phyloP scores from a whole-genome alignment of 306 rosid species.

The Inga oerstediana region DNA sequence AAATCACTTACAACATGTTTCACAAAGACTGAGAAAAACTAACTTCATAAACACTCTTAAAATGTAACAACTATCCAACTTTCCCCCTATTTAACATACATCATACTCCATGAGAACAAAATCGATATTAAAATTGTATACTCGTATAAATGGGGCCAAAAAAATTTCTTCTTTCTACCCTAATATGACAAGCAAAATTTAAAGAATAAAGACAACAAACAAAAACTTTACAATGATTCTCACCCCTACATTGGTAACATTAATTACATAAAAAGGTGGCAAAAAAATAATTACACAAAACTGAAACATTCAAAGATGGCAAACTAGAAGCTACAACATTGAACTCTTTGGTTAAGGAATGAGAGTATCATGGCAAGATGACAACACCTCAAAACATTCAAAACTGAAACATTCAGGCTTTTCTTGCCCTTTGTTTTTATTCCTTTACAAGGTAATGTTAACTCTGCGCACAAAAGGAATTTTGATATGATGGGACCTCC shows the following conservation, averaged over 20 bases:
- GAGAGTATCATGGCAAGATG: background rate
- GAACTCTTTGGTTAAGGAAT: background rate
- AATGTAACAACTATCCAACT: too few species aligned
- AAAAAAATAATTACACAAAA: background rate
- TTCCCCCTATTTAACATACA: too few species aligned
- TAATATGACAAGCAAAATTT: background rate
- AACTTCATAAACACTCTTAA: too few species aligned
- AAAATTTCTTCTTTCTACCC: too few species aligned
- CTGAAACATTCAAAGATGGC: background rate
- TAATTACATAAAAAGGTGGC: background rate
- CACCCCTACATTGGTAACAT: background rate
- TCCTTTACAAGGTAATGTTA: background rate
- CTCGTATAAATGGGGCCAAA: too few species aligned
- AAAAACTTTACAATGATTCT: background rate
- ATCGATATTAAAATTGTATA: too few species aligned
- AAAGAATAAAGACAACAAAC: background rate
- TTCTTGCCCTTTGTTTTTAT: background rate
- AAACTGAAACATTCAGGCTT: background rate
- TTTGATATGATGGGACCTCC: constrained; percentile 4
- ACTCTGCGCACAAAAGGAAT: background rate
- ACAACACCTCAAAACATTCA: constrained; percentile 9
- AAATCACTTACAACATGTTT: too few species aligned
- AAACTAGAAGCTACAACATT: background rate
- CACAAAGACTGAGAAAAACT: too few species aligned
- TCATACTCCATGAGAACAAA: too few species aligned